These are phyloP conservation scores for Aspergillus steynii DNA, from an alignment of 495 filamentous ascomycete species.

Conservation along the genomic window DNA sequence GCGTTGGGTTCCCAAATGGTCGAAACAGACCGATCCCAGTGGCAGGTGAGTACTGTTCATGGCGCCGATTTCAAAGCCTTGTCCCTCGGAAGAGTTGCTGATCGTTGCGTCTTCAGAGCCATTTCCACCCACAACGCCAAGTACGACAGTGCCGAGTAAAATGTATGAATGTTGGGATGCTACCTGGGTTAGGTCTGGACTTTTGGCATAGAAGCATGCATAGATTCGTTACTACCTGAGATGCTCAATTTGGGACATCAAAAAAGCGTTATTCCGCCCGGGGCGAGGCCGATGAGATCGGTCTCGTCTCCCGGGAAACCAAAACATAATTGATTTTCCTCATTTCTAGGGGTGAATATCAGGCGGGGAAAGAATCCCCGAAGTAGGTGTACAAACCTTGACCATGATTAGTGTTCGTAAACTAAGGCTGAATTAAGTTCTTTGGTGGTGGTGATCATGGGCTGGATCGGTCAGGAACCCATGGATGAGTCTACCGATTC, in stretches of 20 bases:
- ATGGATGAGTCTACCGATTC: too few species aligned
- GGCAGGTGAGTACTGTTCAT: conserved; percentile 65
- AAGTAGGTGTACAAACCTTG: too few species aligned
- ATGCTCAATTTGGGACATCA: conserved; percentile 15
- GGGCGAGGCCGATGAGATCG: conserved; percentile 6
- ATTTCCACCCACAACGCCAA: conserved; percentile 70
- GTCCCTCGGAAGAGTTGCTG: conserved; percentile 4
- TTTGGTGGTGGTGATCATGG: neutral
- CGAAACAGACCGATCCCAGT: conserved; percentile 90
- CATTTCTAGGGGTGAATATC: neutral
- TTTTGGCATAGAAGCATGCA: conserved; percentile 30
- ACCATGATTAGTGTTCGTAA: too few species aligned
- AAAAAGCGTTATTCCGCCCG: conserved; percentile 19
- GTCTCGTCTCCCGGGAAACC: neutral
- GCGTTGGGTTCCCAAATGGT: conserved; percentile 98
- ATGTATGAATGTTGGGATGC: conserved; percentile 12
- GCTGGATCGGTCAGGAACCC: neutral
- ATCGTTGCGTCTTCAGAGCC: conserved; percentile 48
- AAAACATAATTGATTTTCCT: neutral
- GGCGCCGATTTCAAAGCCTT: neutral
- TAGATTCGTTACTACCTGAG: conserved; percentile 20
- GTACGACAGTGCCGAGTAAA: conserved; percentile 53
- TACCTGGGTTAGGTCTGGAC: conserved; percentile 16
- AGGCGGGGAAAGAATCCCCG: neutral
- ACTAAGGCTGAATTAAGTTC: conserved; percentile 1